Conservation (phyloP, 306 rosid species). For the Fagus sylvatica region DNA sequence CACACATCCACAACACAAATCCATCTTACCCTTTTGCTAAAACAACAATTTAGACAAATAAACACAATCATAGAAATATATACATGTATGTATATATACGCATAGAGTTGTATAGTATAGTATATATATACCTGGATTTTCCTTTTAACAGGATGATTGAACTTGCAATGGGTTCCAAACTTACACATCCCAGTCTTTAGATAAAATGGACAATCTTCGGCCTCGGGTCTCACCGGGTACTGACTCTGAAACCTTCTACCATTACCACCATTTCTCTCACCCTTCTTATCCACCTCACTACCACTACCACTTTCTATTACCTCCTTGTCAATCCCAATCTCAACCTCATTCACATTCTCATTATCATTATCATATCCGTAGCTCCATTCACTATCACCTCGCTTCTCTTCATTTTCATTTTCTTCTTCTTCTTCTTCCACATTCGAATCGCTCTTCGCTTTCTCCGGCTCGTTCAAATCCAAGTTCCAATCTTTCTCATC, state of each 20-base stretch:
- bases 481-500: constrained; percentile 27
- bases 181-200: constrained; percentile 87
- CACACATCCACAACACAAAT: neutral
- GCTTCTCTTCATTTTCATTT: constrained; percentile 1
- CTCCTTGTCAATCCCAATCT: constrained; percentile 26
- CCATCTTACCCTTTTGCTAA: neutral
- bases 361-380: constrained; percentile 30
- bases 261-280: constrained; percentile 20
- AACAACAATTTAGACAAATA: neutral
- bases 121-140: constrained; percentile 52
- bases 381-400: constrained; percentile 22
- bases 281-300: constrained; percentile 30
- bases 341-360: constrained; percentile 42
- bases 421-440: constrained; percentile 24
- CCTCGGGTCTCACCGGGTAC: constrained; percentile 86
- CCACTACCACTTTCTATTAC: constrained; percentile 6
- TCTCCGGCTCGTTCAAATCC: constrained; percentile 40
- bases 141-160: constrained; percentile 78
- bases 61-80: constrained; percentile 2
- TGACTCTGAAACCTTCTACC: constrained; percentile 16
- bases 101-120: neutral
- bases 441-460: constrained; percentile 33
- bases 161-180: constrained; percentile 85
- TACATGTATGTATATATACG: neutral
- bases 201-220: constrained; percentile 85